A percentile compares a stretch with the other conserved stretches of the same genome.
Evolutionary conservation across 2,329 filamentous ascomycete species (phyloP).

Genomic region (Colletotrichum siamense): DNA sequence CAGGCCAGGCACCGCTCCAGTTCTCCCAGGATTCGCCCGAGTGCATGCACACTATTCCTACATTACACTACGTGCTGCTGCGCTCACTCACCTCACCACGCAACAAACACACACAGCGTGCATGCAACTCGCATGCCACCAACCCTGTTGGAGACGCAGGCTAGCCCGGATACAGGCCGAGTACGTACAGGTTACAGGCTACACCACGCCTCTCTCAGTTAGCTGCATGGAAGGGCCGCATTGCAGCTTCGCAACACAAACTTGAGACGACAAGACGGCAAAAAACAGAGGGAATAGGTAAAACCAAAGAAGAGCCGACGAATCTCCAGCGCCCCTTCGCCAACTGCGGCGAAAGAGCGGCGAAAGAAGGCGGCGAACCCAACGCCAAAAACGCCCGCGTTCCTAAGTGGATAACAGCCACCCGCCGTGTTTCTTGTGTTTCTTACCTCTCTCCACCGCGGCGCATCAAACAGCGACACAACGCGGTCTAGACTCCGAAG

Average conservation of each 20-base stretch:
- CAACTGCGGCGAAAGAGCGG: not conserved
- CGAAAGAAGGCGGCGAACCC: not conserved
- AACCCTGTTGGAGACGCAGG: not conserved
- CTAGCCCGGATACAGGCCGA: conserved; percentile 1
- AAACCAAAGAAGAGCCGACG: not conserved
- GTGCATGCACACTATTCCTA: not conserved
- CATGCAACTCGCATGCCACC: not conserved
- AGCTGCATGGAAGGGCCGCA: conserved; percentile 16
- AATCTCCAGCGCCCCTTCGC: not conserved
- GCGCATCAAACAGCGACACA: not conserved
- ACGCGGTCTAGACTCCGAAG: not conserved
- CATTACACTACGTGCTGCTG: not conserved
- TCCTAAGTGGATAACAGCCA: not conserved
- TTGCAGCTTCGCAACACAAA: conserved; percentile 6
- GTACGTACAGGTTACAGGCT: not conserved
- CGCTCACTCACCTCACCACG: not conserved
- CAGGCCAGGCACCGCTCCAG: not conserved
- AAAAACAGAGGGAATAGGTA: not conserved
- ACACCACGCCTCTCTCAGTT: not conserved
- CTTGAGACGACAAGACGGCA: conserved; percentile 12
- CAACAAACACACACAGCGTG: not conserved
- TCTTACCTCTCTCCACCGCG: not conserved
- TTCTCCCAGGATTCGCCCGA: not conserved
- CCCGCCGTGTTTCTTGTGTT: not conserved
- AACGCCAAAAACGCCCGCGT: not conserved